Evolutionary conservation across 208 protist species (phyloP).

Genomic region (Trypanosomatidae sp.): DNA sequence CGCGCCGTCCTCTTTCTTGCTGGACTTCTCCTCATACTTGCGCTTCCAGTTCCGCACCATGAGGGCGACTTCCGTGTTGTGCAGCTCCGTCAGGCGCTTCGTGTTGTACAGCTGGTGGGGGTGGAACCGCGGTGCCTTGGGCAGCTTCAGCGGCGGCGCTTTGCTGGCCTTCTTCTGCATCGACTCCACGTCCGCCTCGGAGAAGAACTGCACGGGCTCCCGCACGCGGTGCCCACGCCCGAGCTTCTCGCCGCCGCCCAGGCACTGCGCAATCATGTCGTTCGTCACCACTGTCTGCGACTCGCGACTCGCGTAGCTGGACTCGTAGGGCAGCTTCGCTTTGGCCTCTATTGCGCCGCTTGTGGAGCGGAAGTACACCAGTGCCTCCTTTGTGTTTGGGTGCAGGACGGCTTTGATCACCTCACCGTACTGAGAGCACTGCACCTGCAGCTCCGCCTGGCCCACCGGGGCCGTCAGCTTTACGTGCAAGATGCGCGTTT

Average conservation of each 20-base stretch:
- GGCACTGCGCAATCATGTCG: slow-evolving; percentile 81
- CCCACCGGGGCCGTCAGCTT: slow-evolving; percentile 48
- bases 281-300: slow-evolving; percentile 73
- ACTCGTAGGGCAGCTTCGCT: slow-evolving; percentile 59
- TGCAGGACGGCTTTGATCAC: slow-evolving; percentile 78
- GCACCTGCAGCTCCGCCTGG: slow-evolving; percentile 61
- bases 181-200: slow-evolving; percentile 60
- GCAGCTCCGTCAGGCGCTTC: slow-evolving; percentile 79
- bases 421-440: slow-evolving; percentile 74
- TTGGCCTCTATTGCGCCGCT: slow-evolving; percentile 84
- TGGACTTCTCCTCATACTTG: slow-evolving; percentile 52
- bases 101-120: slow-evolving; percentile 83
- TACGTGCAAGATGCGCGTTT: slow-evolving; percentile 80
- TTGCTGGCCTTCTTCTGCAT: slow-evolving; percentile 54
- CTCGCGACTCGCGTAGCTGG: slow-evolving; percentile 61
- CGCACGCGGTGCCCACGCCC: slow-evolving; percentile 86
- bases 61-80: slow-evolving; percentile 76
- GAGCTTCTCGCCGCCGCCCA: slow-evolving; percentile 72
- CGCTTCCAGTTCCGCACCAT: slow-evolving; percentile 83
- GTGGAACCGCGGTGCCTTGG: slow-evolving; percentile 73
- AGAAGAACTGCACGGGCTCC: slow-evolving; percentile 55
- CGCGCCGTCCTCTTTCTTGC: too few relatives aligned
- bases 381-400: slow-evolving; percentile 82
- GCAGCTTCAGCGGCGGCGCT: slow-evolving; percentile 58
- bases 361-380: slow-evolving; percentile 79